phyloP scores from a whole-genome alignment of 2,329 filamentous ascomycete genomes.

The Macrophomina tecta region DNA sequence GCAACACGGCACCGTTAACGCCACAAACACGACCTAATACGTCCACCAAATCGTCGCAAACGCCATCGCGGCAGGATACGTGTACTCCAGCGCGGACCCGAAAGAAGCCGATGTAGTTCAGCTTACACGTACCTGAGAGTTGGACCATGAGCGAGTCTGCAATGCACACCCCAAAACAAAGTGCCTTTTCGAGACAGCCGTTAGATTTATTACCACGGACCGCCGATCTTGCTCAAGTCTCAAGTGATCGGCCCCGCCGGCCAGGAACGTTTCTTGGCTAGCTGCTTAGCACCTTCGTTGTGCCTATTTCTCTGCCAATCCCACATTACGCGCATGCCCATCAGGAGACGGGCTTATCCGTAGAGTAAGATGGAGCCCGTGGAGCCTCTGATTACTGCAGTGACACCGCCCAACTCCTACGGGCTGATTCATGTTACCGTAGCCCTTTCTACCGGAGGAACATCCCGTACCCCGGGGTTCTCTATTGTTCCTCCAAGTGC shows the following conservation, averaged over 20 bases:
- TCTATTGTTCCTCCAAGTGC: not conserved
- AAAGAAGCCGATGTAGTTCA: conserved; percentile 36
- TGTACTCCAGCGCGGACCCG: conserved; percentile 34
- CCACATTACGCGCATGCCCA: not conserved
- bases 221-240: not conserved
- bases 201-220: no score
- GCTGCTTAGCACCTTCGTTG: not conserved
- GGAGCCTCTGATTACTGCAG: not conserved
- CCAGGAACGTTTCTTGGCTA: not conserved
- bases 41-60: conserved; percentile 40
- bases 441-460: not conserved
- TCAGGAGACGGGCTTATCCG: not conserved
- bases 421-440: not conserved
- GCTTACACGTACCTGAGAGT: conserved; percentile 5
- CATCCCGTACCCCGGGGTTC: not conserved
- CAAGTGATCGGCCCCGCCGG: not conserved
- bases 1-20: conserved; percentile 34
- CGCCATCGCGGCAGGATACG: conserved; percentile 29
- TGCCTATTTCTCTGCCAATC: not conserved
- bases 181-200: not conserved
- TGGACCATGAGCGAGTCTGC: not conserved
- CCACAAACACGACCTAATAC: conserved; percentile 40
- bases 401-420: not conserved
- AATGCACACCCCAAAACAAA: not conserved
- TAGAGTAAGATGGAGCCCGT: not conserved